Base-by-base conservation (phyloP, 1,139 yeast species). In the Suhomyces yuchorum region DNA sequence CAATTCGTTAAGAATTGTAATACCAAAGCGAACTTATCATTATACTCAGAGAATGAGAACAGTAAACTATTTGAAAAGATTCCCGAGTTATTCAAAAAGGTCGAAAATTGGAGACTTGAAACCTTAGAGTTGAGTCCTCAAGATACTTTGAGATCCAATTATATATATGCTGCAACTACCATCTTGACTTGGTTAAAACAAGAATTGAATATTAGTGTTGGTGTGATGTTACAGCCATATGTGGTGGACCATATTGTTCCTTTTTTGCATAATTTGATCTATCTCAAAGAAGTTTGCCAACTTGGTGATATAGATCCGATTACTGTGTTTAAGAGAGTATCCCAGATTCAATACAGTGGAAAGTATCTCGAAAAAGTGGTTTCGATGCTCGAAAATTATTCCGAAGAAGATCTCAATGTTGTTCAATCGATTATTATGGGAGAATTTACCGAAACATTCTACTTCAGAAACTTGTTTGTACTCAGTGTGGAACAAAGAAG, bases 281-380 rank as follows among this genome's bases (percentile, higher is more conserved):
- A 78, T 45, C 77, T 88, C 72, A 85, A 91, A 54, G 98, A 93
- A 55, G 91, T 90, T 19, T 85, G 92, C 58, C 87, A 85, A 52
- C 78, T 92, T 51, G 86, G 92, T 0, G 80, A 81, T 45, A 70
- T 87, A 32, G 77, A 78, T 38, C 86, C 90, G 0, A 73, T 78
- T 2, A 58, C 76, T 1, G 68, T 80, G 3, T 80, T 85, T 59
- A 73, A 78, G 42, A 73, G 72, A 35, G 70, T 86, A 3, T 84
- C 91, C 0, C 84, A 82, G 53, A 67, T 86, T 38, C 80, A 86
- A 1, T 82, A 73, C 58, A 75, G 80, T 33, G 59, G 66, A 4
- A 68, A 68, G 1, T 65, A 75, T 38, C 60, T 85, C 19, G 72
- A 71, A 8, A 59, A 62, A 6, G 65, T 88, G 43, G 75, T 89